Evolutionary conservation across 768 basidiomycete genomes (phyloP).

Genomic region (Trametes meyenii): DNA sequence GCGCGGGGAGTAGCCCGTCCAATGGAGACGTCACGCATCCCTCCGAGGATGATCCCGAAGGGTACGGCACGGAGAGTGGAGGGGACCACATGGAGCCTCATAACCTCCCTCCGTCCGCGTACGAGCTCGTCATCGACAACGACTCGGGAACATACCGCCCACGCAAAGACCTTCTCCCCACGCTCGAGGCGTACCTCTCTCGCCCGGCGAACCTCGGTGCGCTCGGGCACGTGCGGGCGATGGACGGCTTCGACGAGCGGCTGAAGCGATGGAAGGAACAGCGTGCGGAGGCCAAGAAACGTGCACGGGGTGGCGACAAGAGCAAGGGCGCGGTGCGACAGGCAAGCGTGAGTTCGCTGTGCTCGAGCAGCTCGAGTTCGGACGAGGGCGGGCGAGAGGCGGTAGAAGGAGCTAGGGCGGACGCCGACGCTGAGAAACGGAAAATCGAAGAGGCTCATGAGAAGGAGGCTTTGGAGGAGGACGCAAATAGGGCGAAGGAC

Average conservation of each 20-base stretch:
- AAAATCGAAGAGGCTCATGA: neutral
- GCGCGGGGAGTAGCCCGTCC: neutral
- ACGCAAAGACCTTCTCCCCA: slow-evolving; percentile 41
- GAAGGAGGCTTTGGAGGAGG: slow-evolving; percentile 21
- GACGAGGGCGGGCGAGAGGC: slow-evolving; percentile 13
- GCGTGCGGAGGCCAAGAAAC: slow-evolving; percentile 37
- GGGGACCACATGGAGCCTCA: slow-evolving; percentile 33
- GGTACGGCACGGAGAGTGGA: neutral
- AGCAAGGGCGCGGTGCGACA: slow-evolving; percentile 12
- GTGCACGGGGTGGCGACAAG: slow-evolving; percentile 16
- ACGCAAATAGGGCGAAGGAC: slow-evolving; percentile 26
- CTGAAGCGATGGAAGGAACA: slow-evolving; percentile 39
- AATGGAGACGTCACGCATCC: slow-evolving; percentile 4
- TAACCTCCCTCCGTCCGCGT: slow-evolving; percentile 27
- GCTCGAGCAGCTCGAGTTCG: slow-evolving; percentile 21
- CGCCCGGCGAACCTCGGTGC: slow-evolving; percentile 39
- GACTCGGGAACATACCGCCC: slow-evolving; percentile 52
- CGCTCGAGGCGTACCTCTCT: slow-evolving; percentile 40
- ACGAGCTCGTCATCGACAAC: slow-evolving; percentile 52
- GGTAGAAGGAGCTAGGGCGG: slow-evolving; percentile 12
- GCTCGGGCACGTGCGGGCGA: slow-evolving; percentile 40
- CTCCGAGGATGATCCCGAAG: slow-evolving; percentile 10
- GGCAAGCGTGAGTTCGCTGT: slow-evolving; percentile 15
- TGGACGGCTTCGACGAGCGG: slow-evolving; percentile 43
- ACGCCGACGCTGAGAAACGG: slow-evolving; percentile 12